phyloP scores from a whole-genome alignment of 169 alveolate species.

The Plasmodium vinckei region DNA sequence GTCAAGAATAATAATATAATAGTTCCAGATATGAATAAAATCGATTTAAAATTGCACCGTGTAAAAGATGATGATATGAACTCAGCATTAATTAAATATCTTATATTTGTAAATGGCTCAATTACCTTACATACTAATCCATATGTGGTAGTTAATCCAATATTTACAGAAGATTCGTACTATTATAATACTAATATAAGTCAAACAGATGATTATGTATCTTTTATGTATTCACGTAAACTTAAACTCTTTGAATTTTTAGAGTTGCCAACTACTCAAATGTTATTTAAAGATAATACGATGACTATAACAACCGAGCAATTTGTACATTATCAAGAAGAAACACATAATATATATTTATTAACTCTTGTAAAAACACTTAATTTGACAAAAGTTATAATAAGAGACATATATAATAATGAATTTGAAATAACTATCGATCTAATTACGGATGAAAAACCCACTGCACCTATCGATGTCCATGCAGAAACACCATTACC shows the following conservation, averaged over 20 bases:
- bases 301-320: not conserved
- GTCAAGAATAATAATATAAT: slow-evolving; percentile 17
- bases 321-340: not conserved
- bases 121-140: slow-evolving; percentile 18
- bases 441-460: not conserved
- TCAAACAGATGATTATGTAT: slow-evolving; percentile 26
- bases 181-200: not conserved
- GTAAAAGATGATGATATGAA: not conserved
- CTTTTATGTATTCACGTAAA: slow-evolving; percentile 26
- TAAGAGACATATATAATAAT: slow-evolving; percentile 28
- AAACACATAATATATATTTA: not conserved
- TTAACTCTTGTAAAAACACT: slow-evolving; percentile 4
- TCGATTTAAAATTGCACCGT: not conserved
- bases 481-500: too few relatives aligned
- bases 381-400: slow-evolving; percentile 8
- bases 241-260: slow-evolving; percentile 22
- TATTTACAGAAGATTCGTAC: slow-evolving; percentile 28
- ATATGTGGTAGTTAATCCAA: slow-evolving; percentile 31
- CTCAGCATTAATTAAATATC: not conserved
- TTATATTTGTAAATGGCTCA: slow-evolving; percentile 7
- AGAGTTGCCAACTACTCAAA: slow-evolving; percentile 11
- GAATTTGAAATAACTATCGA: slow-evolving; percentile 12
- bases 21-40: not conserved
- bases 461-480: too few relatives aligned
- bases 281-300: slow-evolving; percentile 23